Evolutionary conservation across 495 filamentous ascomycete species (phyloP), one percentile per base, ranked within the genome.

Genomic region (Tetracladium marchalianum): DNA sequence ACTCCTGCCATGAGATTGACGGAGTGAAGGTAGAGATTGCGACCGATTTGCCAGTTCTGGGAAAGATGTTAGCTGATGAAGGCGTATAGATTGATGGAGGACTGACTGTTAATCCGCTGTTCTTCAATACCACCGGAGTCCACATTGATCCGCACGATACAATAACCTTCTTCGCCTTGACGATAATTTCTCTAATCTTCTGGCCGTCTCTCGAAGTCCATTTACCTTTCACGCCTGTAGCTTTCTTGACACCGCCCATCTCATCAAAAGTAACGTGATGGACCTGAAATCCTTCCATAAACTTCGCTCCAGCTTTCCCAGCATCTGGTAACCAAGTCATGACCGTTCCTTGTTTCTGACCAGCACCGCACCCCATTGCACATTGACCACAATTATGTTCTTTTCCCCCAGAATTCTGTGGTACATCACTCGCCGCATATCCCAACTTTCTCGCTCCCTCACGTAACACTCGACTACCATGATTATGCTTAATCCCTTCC

Each of bases 111-210:
- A 78, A 44, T 17, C 87, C 85, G 46, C 85, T 90, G 24, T 81
- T 82, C 52, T 80, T 64, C 35, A 95, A 66, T 5, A 97, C 57
- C 1, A 92, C 60, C 3, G 90, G 90, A 44, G 78, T 85, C 44
- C 85, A 73, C 39, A 96, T 63, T 1, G 79, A 74, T 6, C 90
- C 89, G 35, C 71, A 71, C 1, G 84, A 82, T 10, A 94, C 62
- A 17, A 96, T 74, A 0, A 95, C 86, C 52, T 80, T 84, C 68
- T 87, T 89, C 0, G 90, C 87, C 53, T 76, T 85, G 41, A 95
- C 72, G 35, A 78, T 68, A 12, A 93, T 69, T 51, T 78, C 65
- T 13, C 81, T 70, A 35, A 62, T 66, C 1, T 60, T 69, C n/a
- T 63, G 53, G 19, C 67, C 66, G 53, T 86, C 83, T 39, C 84